Percentiles rank a stretch among this genome's conserved stretches.
These are phyloP conservation scores for Amanita pallidorosea DNA, from an alignment of 768 basidiomycete genomes.

Conservation along the genomic window DNA sequence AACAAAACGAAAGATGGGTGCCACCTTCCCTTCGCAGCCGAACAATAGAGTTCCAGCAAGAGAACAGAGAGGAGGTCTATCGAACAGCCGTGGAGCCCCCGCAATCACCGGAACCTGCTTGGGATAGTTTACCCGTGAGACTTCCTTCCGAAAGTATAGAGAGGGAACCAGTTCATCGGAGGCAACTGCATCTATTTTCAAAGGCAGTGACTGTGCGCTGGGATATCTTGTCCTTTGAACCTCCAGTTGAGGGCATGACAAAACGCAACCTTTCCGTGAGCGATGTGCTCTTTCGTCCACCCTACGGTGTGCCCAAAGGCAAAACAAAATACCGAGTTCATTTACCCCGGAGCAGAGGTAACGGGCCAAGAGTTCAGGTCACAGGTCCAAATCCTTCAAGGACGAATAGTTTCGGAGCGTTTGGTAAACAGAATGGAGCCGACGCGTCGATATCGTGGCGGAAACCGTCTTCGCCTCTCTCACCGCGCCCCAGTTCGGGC, in stretches of 20 bases:
- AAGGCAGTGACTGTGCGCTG: slow-evolving; percentile 33
- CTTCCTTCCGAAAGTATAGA: slow-evolving; percentile 34
- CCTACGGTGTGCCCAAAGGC: slow-evolving; percentile 22
- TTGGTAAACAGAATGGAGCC: slow-evolving; percentile 30
- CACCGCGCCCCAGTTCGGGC: slow-evolving; percentile 12
- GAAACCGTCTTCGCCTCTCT: slow-evolving; percentile 18
- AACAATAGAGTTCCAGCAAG: slow-evolving; percentile 21
- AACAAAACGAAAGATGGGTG: slow-evolving; percentile 40
- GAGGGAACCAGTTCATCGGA: slow-evolving; percentile 34
- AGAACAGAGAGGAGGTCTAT: slow-evolving; percentile 32
- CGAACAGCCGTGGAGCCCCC: slow-evolving; percentile 39
- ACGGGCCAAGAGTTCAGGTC: slow-evolving; percentile 19
- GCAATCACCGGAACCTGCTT: slow-evolving; percentile 30
- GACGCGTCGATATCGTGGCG: slow-evolving; percentile 36
- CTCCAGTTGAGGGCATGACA: slow-evolving; percentile 57
- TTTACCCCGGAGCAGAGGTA: slow-evolving; percentile 23
- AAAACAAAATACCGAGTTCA: slow-evolving; percentile 29
- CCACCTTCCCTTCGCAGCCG: slow-evolving; percentile 41
- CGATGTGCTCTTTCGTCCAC: slow-evolving; percentile 49
- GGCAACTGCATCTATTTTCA: slow-evolving; percentile 35
- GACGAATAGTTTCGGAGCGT: slow-evolving; percentile 21
- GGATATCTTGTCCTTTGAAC: slow-evolving; percentile 64
- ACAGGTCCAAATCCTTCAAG: slow-evolving; percentile 15
- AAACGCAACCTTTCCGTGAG: slow-evolving; percentile 53
- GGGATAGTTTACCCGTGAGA: slow-evolving; percentile 28